Percentiles rank a stretch among this genome's conserved stretches.
Conservation (phyloP, 352 stramenopile genomes). For the Thraustochytrium sp. region DNA sequence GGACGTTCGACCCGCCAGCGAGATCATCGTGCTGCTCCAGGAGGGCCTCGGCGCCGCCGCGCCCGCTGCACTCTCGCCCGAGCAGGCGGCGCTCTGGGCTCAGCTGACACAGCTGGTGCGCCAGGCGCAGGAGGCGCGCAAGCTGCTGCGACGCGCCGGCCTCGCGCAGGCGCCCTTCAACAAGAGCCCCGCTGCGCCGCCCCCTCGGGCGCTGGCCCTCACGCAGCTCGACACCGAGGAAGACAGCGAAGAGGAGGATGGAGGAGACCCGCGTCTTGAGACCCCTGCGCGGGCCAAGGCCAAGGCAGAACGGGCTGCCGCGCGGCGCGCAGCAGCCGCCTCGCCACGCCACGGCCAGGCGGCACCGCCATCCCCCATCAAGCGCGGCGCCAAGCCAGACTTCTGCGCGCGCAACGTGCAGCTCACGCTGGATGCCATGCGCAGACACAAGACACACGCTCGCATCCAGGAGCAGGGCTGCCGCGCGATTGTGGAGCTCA, state of each 20-base stretch:
- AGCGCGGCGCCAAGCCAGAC: neutral
- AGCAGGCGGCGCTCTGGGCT: neutral
- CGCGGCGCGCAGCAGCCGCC: too few relatives aligned
- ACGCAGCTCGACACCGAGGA: too few relatives aligned
- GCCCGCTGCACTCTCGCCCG: neutral
- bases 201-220: too few relatives aligned
- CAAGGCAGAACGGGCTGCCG: too few relatives aligned
- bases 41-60: neutral
- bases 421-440: neutral
- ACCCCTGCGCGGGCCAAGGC: too few relatives aligned
- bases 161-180: neutral
- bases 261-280: too few relatives aligned
- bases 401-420: neutral
- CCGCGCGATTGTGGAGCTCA: neutral
- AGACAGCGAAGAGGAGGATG: too few relatives aligned
- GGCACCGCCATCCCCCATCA: neutral
- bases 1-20: neutral
- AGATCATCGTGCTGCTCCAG: neutral
- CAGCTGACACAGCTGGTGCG: slow-evolving; percentile 3
- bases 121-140: neutral
- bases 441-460: neutral
- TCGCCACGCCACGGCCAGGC: too few relatives aligned
- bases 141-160: neutral
- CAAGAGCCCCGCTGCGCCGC: too few relatives aligned
- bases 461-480: slow-evolving; percentile 18